These are phyloP conservation scores for Cytospora chrysosperma DNA, from an alignment of 2,329 filamentous ascomycete genomes.

Conservation along the genomic window DNA sequence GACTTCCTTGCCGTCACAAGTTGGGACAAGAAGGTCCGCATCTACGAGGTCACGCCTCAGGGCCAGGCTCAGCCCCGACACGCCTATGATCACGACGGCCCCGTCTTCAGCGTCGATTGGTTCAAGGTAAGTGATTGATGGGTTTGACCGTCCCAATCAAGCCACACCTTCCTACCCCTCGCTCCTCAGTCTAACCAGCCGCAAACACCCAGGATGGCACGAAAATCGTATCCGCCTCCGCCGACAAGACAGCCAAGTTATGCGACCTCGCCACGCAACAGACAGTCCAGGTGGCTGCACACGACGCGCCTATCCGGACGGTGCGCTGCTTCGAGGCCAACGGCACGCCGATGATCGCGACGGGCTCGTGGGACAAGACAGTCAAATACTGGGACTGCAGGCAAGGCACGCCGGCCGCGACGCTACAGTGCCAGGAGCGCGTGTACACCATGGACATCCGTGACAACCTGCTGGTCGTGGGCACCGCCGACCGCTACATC, in stretches of 20 bases:
- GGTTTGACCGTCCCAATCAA: background rate
- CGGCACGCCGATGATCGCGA: slow-evolving; percentile 79
- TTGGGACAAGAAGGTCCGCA: slow-evolving; percentile 97
- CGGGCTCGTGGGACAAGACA: slow-evolving; percentile 89
- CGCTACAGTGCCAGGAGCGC: slow-evolving; percentile 69
- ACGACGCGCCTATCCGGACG: slow-evolving; percentile 78
- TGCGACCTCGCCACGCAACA: slow-evolving; percentile 74
- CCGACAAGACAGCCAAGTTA: slow-evolving; percentile 87
- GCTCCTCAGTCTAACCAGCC: slow-evolving; percentile 8
- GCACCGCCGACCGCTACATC: slow-evolving; percentile 93
- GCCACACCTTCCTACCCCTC: background rate
- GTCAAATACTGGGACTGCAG: slow-evolving; percentile 88
- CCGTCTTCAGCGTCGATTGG: slow-evolving; percentile 83
- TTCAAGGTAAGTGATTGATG: slow-evolving; percentile 67
- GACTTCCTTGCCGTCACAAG: slow-evolving; percentile 88
- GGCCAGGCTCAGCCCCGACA: slow-evolving; percentile 84
- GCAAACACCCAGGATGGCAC: slow-evolving; percentile 69
- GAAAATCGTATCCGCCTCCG: slow-evolving; percentile 82
- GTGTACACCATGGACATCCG: slow-evolving; percentile 91
- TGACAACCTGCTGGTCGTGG: slow-evolving; percentile 84
- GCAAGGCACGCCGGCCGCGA: slow-evolving; percentile 61
- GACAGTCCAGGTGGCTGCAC: slow-evolving; percentile 73
- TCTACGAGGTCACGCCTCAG: slow-evolving; percentile 82
- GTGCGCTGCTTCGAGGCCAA: slow-evolving; percentile 75
- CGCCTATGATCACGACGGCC: slow-evolving; percentile 79